A percentile compares a stretch with the other conserved stretches of the same genome.
phyloP scores from a whole-genome alignment of 345 rosid species.

The Eucalyptus pumila region DNA sequence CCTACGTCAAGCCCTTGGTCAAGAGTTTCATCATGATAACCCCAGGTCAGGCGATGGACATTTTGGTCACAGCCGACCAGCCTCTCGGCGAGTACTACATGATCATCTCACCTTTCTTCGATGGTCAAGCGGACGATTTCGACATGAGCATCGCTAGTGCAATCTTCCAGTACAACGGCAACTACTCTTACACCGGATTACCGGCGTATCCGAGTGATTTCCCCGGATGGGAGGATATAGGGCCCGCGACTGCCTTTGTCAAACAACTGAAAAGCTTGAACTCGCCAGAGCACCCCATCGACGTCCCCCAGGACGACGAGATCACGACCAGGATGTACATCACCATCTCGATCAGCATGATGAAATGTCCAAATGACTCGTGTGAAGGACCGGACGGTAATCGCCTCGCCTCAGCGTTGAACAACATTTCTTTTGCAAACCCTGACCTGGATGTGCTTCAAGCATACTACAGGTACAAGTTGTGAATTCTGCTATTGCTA shows the following conservation, averaged over 20 bases:
- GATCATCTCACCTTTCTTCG: background rate
- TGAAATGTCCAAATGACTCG: background rate
- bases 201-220: background rate
- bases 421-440: constrained; percentile 19
- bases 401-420: constrained; percentile 30
- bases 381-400: constrained; percentile 25
- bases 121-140: background rate
- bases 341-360: background rate
- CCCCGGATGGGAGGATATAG: background rate
- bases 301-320: constrained; percentile 2
- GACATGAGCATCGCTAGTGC: constrained; percentile 17
- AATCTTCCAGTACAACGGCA: constrained; percentile 20
- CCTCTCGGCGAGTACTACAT: constrained; percentile 10
- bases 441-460: constrained; percentile 19
- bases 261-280: constrained; percentile 1
- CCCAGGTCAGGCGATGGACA: constrained; percentile 25
- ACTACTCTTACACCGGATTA: background rate
- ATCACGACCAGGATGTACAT: background rate
- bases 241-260: background rate
- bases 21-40: constrained; percentile 1
- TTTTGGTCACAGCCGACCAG: constrained; percentile 11
- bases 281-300: constrained; percentile 2
- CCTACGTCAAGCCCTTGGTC: constrained; percentile 10
- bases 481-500: background rate
- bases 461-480: constrained; percentile 24